Conservation (phyloP, 2,329 filamentous ascomycete genomes). For the Colletotrichum coccodes region DNA sequence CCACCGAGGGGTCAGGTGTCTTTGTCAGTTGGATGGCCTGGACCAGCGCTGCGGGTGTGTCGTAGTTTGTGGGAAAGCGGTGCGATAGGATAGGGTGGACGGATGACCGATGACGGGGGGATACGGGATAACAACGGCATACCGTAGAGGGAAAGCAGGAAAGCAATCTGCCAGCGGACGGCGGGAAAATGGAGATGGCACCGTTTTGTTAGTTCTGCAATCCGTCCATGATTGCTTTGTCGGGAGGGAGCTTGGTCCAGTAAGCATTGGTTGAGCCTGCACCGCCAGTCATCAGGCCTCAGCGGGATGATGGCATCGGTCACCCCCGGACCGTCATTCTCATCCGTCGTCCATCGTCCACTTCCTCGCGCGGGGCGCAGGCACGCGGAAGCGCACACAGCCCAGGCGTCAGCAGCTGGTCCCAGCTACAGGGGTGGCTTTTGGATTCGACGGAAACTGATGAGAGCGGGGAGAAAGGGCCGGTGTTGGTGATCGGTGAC, state of each 20-base stretch:
- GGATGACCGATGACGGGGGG: conserved; percentile 25
- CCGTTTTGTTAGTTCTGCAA: conserved; percentile 21
- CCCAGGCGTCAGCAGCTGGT: conserved; percentile 30
- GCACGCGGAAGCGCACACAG: conserved; percentile 17
- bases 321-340: conserved; percentile 20
- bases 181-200: neutral
- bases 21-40: conserved; percentile 27
- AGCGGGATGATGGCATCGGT: conserved; percentile 31
- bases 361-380: conserved; percentile 15
- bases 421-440: conserved; percentile 15
- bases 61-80: conserved; percentile 17
- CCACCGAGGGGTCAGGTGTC: conserved; percentile 33
- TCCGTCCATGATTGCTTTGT: conserved; percentile 7
- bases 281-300: conserved; percentile 28
- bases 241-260: conserved; percentile 9
- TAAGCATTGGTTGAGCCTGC: conserved; percentile 15
- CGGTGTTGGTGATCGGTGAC: neutral
- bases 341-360: conserved; percentile 6
- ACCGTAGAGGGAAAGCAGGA: conserved; percentile 2
- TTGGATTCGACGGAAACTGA: conserved; percentile 9
- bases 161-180: conserved; percentile 1
- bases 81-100: conserved; percentile 22
- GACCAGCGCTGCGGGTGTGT: conserved; percentile 17
- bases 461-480: neutral
- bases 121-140: conserved; percentile 16